A percentile compares a stretch with the other conserved stretches of the same genome.
These are phyloP conservation scores for Fragaria ananassa DNA, from an alignment of 306 rosid species.

Conservation along the genomic window DNA sequence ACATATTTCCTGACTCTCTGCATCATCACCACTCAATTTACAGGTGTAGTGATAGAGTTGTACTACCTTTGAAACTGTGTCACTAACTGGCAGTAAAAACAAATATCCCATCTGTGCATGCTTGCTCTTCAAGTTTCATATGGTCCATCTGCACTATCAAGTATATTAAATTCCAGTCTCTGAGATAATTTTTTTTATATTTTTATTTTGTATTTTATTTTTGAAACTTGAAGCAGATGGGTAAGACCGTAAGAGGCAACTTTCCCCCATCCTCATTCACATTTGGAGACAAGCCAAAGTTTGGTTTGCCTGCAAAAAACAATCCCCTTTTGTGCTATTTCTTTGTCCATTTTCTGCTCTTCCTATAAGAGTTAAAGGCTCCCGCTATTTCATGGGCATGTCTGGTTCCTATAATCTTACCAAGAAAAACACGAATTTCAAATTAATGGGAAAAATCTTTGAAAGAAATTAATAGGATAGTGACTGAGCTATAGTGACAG, in stretches of 20 bases:
- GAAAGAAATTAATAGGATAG: not conserved
- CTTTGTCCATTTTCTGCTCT: not conserved
- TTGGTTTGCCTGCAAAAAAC: not conserved
- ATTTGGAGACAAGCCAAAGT: not conserved
- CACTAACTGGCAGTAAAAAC: not conserved
- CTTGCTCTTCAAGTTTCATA: not conserved
- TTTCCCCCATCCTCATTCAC: not conserved
- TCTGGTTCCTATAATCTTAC: not conserved
- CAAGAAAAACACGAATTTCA: not conserved
- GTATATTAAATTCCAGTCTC: not conserved
- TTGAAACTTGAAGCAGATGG: not conserved
- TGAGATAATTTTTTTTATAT: not conserved
- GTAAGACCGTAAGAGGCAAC: not conserved
- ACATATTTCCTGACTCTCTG: not conserved
- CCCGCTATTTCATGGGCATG: not conserved
- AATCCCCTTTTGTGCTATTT: not conserved
- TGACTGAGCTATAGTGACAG: not conserved
- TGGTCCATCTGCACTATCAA: not conserved
- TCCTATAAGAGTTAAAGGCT: not conserved
- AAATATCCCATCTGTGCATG: not conserved
- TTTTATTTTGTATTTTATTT: not conserved
- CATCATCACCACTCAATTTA: not conserved
- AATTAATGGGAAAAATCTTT: not conserved
- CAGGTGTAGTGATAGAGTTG: not conserved
- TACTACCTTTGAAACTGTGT: not conserved